Percentiles rank a stretch among this genome's conserved stretches.
Conservation (phyloP, 441 rosid species). For the Populus hybrid region DNA sequence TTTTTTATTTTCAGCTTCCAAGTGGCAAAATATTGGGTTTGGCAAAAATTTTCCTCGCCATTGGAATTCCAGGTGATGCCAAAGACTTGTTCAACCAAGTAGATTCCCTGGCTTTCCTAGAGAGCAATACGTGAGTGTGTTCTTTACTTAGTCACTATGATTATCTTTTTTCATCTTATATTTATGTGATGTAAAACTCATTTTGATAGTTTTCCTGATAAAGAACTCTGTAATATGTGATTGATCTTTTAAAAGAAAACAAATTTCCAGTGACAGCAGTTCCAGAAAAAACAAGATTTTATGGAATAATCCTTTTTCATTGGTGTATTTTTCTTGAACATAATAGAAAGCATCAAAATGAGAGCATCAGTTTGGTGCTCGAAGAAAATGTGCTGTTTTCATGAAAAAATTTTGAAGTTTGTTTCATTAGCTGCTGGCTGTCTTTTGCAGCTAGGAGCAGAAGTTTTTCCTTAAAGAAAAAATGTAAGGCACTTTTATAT, state of each 20-base stretch:
- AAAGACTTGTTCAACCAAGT: slow-evolving; percentile 80
- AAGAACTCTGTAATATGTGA: not conserved
- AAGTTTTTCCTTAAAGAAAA: not conserved
- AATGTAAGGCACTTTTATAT: not conserved
- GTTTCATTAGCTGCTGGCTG: not conserved
- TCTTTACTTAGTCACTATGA: slow-evolving; percentile 8
- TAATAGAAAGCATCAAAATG: not conserved
- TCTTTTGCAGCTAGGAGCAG: not conserved
- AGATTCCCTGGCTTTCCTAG: slow-evolving; percentile 75
- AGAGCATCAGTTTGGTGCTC: not conserved
- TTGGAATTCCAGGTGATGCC: slow-evolving; percentile 84
- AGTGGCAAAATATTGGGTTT: slow-evolving; percentile 71
- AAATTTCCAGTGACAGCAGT: not conserved
- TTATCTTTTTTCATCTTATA: not conserved
- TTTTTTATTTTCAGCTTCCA: slow-evolving; percentile 62
- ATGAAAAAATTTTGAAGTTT: not conserved
- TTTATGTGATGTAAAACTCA: not conserved
- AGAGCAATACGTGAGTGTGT: slow-evolving; percentile 64
- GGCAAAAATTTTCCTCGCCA: slow-evolving; percentile 81
- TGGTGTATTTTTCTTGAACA: not conserved
- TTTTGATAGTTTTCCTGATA: not conserved
- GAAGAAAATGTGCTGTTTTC: not conserved
- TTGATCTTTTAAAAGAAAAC: not conserved
- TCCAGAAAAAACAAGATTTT: not conserved
- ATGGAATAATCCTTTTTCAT: not conserved